Evolutionary conservation across 2,329 filamentous ascomycete genomes (phyloP).

Genomic region (Periconia macrospinosa): DNA sequence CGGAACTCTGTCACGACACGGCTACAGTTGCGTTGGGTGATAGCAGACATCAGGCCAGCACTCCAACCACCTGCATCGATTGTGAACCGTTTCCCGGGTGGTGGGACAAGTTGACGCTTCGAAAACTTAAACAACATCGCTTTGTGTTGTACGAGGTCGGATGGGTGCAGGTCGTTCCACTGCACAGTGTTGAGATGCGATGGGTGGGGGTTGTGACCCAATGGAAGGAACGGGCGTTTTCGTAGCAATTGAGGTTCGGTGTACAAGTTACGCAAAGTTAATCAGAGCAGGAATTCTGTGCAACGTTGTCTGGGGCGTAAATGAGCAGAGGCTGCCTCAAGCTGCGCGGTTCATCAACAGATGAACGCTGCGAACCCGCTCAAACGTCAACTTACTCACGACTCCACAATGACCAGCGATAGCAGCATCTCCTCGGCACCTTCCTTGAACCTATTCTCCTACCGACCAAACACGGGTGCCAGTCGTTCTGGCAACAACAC

Average conservation of each 20-base stretch:
- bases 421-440: neutral
- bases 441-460: no score
- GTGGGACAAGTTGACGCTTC: neutral
- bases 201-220: neutral
- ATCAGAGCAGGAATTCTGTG: neutral
- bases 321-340: neutral
- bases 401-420: neutral
- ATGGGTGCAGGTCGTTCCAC: neutral
- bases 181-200: neutral
- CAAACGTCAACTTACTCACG: constrained; percentile 5
- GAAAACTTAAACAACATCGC: neutral
- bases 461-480: no score
- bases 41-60: constrained; percentile 3
- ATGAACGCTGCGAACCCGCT: neutral
- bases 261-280: neutral
- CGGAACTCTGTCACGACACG: constrained; percentile 4
- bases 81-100: constrained; percentile 1
- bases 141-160: neutral
- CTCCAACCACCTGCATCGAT: constrained; percentile 1
- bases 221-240: neutral
- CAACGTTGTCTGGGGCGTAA: neutral
- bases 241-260: neutral
- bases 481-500: no score
- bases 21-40: constrained; percentile 1
- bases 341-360: neutral